Percentiles rank a stretch among this genome's conserved stretches.
These are phyloP conservation scores for Aspergillus chevalieri DNA, from an alignment of 2,329 filamentous ascomycete genomes.

Conservation along the genomic window DNA sequence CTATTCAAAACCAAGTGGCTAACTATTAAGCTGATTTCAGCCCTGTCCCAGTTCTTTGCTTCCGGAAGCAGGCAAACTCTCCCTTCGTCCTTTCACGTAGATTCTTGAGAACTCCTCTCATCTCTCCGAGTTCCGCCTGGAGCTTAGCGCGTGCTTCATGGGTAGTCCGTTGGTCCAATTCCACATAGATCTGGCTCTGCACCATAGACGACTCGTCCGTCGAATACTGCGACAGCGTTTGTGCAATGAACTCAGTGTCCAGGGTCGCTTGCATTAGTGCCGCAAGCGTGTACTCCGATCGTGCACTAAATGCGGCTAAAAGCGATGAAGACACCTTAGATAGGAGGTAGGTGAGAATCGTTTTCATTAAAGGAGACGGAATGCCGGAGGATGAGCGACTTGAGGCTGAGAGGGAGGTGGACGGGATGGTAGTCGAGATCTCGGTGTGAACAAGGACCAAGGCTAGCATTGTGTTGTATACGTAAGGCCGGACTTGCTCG, in stretches of 20 bases:
- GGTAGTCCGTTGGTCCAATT: conserved; percentile 82
- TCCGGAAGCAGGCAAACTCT: conserved; percentile 81
- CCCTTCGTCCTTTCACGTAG: conserved; percentile 74
- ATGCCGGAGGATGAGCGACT: conserved; percentile 67
- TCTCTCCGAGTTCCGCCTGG: conserved; percentile 81
- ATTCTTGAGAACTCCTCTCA: conserved; percentile 80
- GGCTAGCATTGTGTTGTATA: conserved; percentile 77
- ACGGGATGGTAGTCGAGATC: conserved; percentile 67
- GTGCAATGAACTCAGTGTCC: conserved; percentile 93
- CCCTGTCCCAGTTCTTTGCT: conserved; percentile 43
- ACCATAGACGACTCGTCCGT: conserved; percentile 73
- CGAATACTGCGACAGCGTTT: conserved; percentile 85
- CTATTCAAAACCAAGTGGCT: neutral
- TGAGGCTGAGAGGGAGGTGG: conserved; percentile 65
- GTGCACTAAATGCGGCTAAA: conserved; percentile 69
- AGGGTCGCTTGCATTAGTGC: conserved; percentile 94
- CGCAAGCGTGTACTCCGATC: conserved; percentile 64
- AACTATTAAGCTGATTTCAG: conserved; percentile 14
- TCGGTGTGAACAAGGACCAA: conserved; percentile 91
- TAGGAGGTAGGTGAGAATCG: conserved; percentile 79
- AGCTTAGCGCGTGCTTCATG: conserved; percentile 73
- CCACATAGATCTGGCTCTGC: conserved; percentile 86
- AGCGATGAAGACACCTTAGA: conserved; percentile 74
- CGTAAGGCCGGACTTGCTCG: conserved; percentile 73
- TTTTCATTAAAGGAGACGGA: conserved; percentile 59